phyloP scores from a whole-genome alignment of 805 yeast species.

The Wickerhamiella hasegawae region DNA sequence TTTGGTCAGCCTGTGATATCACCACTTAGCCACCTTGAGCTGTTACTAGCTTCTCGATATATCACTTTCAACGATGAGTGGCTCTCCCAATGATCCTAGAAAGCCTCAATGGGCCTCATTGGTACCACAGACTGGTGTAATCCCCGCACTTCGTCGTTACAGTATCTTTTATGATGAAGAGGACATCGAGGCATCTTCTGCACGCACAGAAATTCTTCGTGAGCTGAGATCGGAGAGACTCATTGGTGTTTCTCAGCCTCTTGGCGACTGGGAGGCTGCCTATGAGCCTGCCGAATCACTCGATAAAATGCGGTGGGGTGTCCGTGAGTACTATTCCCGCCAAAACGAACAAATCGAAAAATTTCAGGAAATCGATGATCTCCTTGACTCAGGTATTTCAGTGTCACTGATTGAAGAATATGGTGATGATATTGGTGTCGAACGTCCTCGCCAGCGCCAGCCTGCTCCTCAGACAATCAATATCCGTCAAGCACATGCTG shows the following conservation, averaged over 20 bases:
- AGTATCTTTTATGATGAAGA: neutral
- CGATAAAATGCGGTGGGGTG: slow-evolving; percentile 9
- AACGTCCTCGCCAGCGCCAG: slow-evolving; percentile 12
- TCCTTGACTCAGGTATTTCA: slow-evolving; percentile 58
- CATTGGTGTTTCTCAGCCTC: slow-evolving; percentile 29
- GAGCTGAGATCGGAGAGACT: slow-evolving; percentile 32
- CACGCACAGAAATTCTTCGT: slow-evolving; percentile 21
- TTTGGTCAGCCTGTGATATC: neutral
- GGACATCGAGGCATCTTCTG: slow-evolving; percentile 3
- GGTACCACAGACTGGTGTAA: neutral
- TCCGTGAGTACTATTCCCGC: slow-evolving; percentile 30
- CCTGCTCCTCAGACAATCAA: slow-evolving; percentile 7
- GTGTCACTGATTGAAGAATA: slow-evolving; percentile 47
- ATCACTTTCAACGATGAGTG: slow-evolving; percentile 1
- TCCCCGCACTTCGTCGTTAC: neutral
- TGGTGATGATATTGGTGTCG: slow-evolving; percentile 25
- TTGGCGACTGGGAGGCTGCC: slow-evolving; percentile 27
- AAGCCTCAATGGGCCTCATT: neutral
- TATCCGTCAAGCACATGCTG: slow-evolving; percentile 37
- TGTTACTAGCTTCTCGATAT: neutral
- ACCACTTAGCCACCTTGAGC: neutral
- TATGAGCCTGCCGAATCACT: slow-evolving; percentile 13
- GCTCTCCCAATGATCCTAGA: too few relatives aligned
- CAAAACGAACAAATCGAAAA: slow-evolving; percentile 48
- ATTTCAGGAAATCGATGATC: slow-evolving; percentile 42